These are phyloP conservation scores for Glycine tomentella DNA, from an alignment of 306 rosid species.

Conservation along the genomic window DNA sequence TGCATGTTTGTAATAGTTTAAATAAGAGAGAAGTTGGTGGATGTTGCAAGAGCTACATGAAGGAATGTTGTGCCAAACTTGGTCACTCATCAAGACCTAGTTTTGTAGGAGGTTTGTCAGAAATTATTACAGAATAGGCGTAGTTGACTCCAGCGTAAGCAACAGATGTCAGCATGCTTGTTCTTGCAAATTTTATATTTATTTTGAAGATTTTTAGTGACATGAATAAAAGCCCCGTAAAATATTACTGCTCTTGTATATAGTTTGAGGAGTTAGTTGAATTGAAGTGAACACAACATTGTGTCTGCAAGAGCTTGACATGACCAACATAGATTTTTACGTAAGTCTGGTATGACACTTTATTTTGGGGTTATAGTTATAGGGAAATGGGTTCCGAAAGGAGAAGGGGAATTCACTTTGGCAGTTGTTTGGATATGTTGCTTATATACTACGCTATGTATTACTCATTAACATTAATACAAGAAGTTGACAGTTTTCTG, in stretches of 20 bases:
- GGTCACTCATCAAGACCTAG: constrained; percentile 54
- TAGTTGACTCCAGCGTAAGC: constrained; percentile 37
- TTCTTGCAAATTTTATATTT: constrained; percentile 18
- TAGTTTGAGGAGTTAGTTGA: constrained; percentile 24
- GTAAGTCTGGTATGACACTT: not conserved
- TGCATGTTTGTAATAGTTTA: constrained; percentile 57
- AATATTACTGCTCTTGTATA: constrained; percentile 12
- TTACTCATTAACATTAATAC: constrained; percentile 2
- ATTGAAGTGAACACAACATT: too few relatives aligned
- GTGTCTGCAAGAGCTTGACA: too few relatives aligned
- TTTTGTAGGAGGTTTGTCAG: constrained; percentile 66
- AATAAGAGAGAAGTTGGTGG: constrained; percentile 70
- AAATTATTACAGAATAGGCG: constrained; percentile 66
- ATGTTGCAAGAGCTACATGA: constrained; percentile 87
- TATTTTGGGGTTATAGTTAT: not conserved
- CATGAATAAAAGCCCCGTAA: not conserved
- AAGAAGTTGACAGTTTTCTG: not conserved
- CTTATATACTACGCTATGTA: not conserved
- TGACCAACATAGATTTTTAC: not conserved
- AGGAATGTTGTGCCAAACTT: constrained; percentile 73
- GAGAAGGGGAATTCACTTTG: not conserved
- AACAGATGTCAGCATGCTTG: constrained; percentile 34
- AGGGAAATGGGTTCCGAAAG: too few relatives aligned
- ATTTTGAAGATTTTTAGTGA: constrained; percentile 33
- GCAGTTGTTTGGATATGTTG: not conserved